Conservation (phyloP, 163 green algal species). For the Chloromonas sp. region DNA sequence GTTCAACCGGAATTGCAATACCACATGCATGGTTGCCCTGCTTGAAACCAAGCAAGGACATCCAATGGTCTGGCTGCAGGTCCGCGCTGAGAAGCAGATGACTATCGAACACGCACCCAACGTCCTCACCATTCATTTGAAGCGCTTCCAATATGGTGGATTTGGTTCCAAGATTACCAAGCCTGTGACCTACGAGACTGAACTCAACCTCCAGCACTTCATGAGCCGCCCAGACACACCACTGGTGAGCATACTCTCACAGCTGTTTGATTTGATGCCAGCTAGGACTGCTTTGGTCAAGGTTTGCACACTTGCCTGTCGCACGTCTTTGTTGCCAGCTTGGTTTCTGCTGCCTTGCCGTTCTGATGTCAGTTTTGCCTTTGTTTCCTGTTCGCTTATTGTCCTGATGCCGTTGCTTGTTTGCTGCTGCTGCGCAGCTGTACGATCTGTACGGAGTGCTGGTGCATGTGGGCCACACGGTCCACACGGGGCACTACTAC, state of each 20-base stretch:
- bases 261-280: too few relatives aligned
- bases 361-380: too few relatives aligned
- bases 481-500: constrained; percentile 94
- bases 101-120: constrained; percentile 63
- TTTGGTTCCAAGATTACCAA: constrained; percentile 73
- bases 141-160: constrained; percentile 80
- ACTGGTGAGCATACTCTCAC: too few relatives aligned
- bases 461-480: constrained; percentile 82
- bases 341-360: too few relatives aligned
- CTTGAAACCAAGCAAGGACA: too few relatives aligned
- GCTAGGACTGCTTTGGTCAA: too few relatives aligned
- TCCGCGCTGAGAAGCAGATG: constrained; percentile 67
- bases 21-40: too few relatives aligned
- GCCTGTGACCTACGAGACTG: constrained; percentile 67
- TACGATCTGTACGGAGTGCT: constrained; percentile 93
- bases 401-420: neutral
- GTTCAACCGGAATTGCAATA: too few relatives aligned
- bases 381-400: too few relatives aligned
- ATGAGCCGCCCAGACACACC: constrained; percentile 37
- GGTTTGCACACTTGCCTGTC: too few relatives aligned
- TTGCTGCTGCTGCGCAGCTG: constrained; percentile 22
- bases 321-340: too few relatives aligned
- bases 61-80: constrained; percentile 16
- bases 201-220: constrained; percentile 77
- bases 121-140: constrained; percentile 79